Base-by-base conservation (phyloP, 192 early-diverging fungal genomes). In the Backusella tarrabulga region DNA sequence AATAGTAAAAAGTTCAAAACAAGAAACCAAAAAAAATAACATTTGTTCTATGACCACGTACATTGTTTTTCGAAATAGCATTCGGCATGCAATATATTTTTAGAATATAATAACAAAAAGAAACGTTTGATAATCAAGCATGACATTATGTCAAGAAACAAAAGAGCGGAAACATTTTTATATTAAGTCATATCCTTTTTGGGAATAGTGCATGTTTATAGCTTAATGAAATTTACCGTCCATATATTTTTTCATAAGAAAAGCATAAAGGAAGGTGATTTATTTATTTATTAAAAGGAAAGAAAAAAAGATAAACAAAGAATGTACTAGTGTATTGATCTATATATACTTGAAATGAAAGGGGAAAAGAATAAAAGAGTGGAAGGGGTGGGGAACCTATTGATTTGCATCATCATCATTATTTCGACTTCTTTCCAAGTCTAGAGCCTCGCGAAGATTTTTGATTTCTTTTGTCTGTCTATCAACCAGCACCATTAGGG, bases 281-380 rank as follows among this genome's bases (percentile, higher is more conserved):
- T 60, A 60, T 60, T 54, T 54, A 54, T 54, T 60, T 60, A 60
- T 60, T 60, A 23, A 60, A 60, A 60, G 42, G 42, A 50, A 50
- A 50, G 19, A 19, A n/a, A 50, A 6, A 44, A 14, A 44, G 4
- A 17, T 17, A 44, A 50, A 50, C 46, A 50, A n/a, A 60, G 54
- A 60, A 60, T 60, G 54, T 60, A 60, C 54, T 23, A 60, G 3
- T 60, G 21, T 29, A 14, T 29, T 63, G 56, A 63, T 63, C 56
- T 63, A 63, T 63, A 63, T 63, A 63, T 26, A 29, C 56, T 23
- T 29, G 26, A 7, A 54, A 54, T 54, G 50, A 40, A 40, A 40
- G 38, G 38, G 38, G 12, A 12, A 9, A 40, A 40, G 38, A 40
- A 40, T 40, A 40, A 50, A 6, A 50, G 46, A 50, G 1, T 19